Evolutionary conservation across 495 filamentous ascomycete species (phyloP).

Genomic region (Penicillium alfredii): DNA sequence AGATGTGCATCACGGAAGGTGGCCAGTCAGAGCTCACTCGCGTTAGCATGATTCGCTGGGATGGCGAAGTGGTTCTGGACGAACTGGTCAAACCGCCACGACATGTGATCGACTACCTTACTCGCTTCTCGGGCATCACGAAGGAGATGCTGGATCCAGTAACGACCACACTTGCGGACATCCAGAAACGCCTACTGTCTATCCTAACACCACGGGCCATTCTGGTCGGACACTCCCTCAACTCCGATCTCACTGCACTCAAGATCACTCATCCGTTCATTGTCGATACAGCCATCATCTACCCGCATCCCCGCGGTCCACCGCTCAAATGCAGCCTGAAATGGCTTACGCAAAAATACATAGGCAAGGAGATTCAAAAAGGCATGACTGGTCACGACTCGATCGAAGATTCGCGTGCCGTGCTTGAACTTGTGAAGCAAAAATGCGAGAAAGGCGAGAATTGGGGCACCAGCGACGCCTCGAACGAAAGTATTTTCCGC

Average conservation of each 20-base stretch:
- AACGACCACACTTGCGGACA: conserved; percentile 76
- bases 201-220: conserved; percentile 71
- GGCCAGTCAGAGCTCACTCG: conserved; percentile 75
- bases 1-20: conserved; percentile 85
- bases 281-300: conserved; percentile 82
- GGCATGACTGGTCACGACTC: conserved; percentile 77
- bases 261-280: conserved; percentile 87
- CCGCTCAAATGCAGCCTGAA: conserved; percentile 73
- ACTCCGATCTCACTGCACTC: conserved; percentile 80
- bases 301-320: conserved; percentile 71
- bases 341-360: conserved; percentile 72
- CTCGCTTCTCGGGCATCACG: conserved; percentile 85
- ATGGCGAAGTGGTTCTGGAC: conserved; percentile 74
- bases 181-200: conserved; percentile 68
- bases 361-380: conserved; percentile 80
- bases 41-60: conserved; percentile 82
- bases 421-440: conserved; percentile 84
- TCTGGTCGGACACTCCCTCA: conserved; percentile 84
- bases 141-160: conserved; percentile 70
- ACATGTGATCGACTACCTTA: conserved; percentile 85
- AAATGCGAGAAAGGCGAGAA: conserved; percentile 86
- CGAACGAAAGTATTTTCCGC: conserved; percentile 81
- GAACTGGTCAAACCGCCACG: conserved; percentile 84
- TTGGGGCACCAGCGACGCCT: conserved; percentile 72
- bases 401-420: conserved; percentile 84